Evolutionary conservation across 495 filamentous ascomycete genomes (phyloP).

Genomic region (Aspergillus egyptiacus): DNA sequence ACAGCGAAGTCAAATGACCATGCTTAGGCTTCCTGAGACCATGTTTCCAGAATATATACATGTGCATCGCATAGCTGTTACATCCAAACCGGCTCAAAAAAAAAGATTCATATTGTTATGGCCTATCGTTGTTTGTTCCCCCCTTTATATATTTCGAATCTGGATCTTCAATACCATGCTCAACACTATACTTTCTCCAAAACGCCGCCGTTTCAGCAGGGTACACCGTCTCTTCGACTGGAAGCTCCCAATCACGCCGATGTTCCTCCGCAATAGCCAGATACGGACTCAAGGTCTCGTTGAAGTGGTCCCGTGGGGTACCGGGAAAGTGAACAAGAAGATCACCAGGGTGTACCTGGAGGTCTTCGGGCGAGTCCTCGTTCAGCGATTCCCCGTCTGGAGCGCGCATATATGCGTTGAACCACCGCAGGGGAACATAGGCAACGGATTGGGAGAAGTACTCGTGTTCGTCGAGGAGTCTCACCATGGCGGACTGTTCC

Average conservation of each 20-base stretch:
- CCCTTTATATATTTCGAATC: background rate
- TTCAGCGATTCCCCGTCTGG: background rate
- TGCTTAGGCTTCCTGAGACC: no score
- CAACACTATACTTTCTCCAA: slow-evolving; percentile 1
- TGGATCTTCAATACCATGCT: background rate
- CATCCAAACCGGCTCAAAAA: background rate
- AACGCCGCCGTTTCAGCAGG: background rate
- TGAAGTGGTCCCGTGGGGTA: background rate
- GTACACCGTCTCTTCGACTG: background rate
- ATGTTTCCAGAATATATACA: no score
- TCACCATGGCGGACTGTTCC: slow-evolving; percentile 24
- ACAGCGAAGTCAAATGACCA: no score
- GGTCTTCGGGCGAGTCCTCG: background rate
- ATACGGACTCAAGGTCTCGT: background rate
- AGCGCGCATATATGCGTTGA: slow-evolving; percentile 1
- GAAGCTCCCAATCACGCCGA: background rate
- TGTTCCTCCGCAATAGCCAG: background rate
- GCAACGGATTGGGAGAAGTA: slow-evolving; percentile 13
- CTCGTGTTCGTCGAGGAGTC: slow-evolving; percentile 27
- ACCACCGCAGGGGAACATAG: background rate
- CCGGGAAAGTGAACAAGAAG: slow-evolving; percentile 2
- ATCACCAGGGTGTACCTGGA: background rate
- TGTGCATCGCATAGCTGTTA: background rate
- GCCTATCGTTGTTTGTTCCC: background rate
- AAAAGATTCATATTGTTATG: background rate